These are phyloP conservation scores for Flueggea neowawraea DNA, from an alignment of 441 rosid genomes.

Conservation along the genomic window DNA sequence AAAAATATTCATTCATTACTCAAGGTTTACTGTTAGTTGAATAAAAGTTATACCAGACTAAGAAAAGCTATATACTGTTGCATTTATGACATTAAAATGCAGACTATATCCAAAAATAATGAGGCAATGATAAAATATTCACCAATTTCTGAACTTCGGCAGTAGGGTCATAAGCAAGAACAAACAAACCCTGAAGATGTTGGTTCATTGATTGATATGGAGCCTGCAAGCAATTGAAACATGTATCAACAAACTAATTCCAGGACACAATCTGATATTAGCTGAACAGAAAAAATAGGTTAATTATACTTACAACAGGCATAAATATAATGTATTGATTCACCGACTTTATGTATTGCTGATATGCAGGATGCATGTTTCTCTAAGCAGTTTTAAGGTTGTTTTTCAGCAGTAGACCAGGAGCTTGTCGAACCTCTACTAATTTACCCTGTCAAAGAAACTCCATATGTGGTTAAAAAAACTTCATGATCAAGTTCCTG, in stretches of 20 bases:
- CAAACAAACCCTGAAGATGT: conserved; percentile 91
- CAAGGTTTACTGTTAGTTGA: not conserved
- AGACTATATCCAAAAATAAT: not conserved
- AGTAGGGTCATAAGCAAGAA: conserved; percentile 78
- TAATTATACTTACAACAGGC: conserved; percentile 84
- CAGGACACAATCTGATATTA: not conserved
- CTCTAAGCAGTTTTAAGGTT: no score
- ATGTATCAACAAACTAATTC: not conserved
- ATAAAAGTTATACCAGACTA: not conserved
- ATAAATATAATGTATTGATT: conserved; percentile 88
- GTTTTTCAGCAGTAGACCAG: no score
- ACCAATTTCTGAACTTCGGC: conserved; percentile 96
- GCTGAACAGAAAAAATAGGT: not conserved
- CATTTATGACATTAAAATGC: not conserved
- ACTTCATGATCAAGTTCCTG: no score
- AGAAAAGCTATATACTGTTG: not conserved
- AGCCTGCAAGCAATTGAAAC: conserved; percentile 48
- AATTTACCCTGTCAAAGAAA: no score
- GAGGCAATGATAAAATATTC: conserved; percentile 16
- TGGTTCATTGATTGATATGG: conserved; percentile 76
- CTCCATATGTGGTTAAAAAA: no score
- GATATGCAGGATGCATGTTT: no score
- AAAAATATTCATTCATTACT: not conserved
- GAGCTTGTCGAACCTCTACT: no score
- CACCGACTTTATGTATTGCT: no score